These are phyloP conservation scores for Rhizophagus sp. DNA, from an alignment of 192 early-diverging fungal genomes.

Conservation along the genomic window DNA sequence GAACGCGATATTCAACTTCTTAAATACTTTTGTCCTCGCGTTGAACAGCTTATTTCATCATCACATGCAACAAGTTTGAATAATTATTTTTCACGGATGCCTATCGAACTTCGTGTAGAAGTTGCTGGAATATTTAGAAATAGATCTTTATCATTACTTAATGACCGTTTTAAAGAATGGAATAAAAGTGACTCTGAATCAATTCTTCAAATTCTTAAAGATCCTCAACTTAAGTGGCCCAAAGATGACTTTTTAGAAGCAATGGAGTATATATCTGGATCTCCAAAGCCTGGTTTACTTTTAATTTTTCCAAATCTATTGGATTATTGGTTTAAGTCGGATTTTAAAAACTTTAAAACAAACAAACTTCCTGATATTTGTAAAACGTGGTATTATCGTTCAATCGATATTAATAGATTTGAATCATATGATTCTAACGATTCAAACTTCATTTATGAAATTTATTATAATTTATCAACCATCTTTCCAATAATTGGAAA, in stretches of 20 bases:
- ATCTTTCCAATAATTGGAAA: slow-evolving; percentile 17
- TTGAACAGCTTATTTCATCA: background rate
- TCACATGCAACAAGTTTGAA: background rate
- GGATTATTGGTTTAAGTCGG: slow-evolving; percentile 4
- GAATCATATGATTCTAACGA: background rate
- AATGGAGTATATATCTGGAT: background rate
- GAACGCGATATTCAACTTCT: background rate
- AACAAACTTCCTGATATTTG: slow-evolving; percentile 8
- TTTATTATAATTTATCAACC: background rate
- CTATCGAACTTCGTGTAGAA: background rate
- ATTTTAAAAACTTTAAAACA: background rate
- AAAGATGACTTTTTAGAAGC: slow-evolving; percentile 3
- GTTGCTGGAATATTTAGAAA: background rate
- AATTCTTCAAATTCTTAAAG: background rate
- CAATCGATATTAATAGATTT: background rate
- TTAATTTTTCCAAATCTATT: background rate
- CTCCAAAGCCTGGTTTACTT: background rate
- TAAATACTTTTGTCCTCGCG: background rate
- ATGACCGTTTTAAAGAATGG: background rate
- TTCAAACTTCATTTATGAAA: background rate
- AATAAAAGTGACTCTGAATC: background rate
- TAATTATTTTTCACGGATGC: no score
- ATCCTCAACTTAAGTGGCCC: background rate
- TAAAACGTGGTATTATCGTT: background rate
- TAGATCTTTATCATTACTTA: background rate